Base-by-base conservation (phyloP, 139 green algal species). In the Haematococcus lacustris region DNA sequence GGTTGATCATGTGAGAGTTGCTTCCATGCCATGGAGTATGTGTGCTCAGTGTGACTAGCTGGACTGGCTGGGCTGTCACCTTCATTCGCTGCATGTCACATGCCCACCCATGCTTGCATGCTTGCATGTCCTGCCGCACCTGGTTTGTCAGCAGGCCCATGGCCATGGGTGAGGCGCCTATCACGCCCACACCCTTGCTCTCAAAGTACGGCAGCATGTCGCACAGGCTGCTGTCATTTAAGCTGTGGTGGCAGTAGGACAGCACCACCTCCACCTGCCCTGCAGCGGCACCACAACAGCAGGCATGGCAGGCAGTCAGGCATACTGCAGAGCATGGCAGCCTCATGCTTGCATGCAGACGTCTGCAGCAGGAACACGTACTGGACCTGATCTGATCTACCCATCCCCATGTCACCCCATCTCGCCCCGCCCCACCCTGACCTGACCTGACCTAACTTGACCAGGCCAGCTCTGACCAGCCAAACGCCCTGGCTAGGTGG, bases 241-340 rank as follows among this genome's bases (percentile, higher is more conserved):
- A 76, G 60, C 68, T 85, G 83, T 93, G 82, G 82, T 98, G 94
- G 85, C 94, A 98, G 83, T 98, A 98, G 9, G 90, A 94, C 65
- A 98, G 80, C 0, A 94, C 74, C 1, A 88, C 71, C 57, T 98
- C 93, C 23, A 98, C 86, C 2, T 66, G 83, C 2, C 92, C 94
- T 63, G 79, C 35, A 4, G 75, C 3, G 65, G 40, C 21, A 51
- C 13, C 5, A 51, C 21, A 60, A 67, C 4, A n/a, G 62, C 62
- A 68, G 57, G 21, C 13, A 57, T 13, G 21, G 21, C 21, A 28
- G 47, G 21, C 13, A 21, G 13, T n/a, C 47, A 57, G 21, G 47
- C 13, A 57, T n/a, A 57, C 47, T 57, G 17, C n/a, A n/a, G n/a
- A n/a, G n/a, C n/a, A n/a, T n/a, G n/a, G n/a, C n/a, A n/a, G n/a